Base-by-base conservation (phyloP, 2,329 filamentous ascomycete genomes). In the Talaromyces sp. region DNA sequence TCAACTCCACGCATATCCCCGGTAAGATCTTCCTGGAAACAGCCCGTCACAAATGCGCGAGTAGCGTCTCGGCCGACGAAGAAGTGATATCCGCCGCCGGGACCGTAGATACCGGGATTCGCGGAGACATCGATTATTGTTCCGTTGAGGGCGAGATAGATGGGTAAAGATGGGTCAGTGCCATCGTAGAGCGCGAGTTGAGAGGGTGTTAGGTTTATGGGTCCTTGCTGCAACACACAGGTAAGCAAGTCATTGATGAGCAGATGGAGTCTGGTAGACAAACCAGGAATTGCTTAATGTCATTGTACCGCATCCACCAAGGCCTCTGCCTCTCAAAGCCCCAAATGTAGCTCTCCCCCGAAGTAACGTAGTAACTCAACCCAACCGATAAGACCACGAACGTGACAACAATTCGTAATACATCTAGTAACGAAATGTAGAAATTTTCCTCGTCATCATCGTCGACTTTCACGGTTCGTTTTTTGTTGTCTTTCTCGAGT, bases 11-110 rank as follows among this genome's bases (percentile, higher is more conserved):
- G 86, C 76, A 97, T 81, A 80, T 99, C 95, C 3, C 90, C 85
- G 1, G 89, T 95, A 37, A 89, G 83, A 82, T 99, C 95, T 68
- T 92, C 89, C 45, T 86, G 82, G 80, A 99, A 99, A 78, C 95
- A 99, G 19, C 92, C 92, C 2, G 95, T 98, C 10, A 99, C 88
- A 78, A 93, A 99, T 22, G 89, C 92, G 58, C 95, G 89, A 14
- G 90, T 88, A 39, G 94, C 93, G 78, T 99, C 95, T 68, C 85
- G 85, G 67, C 94, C 95, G 0, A 93, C 87, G 77, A 99, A 97
- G 80, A 90, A 89, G 73, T 89, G 85, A 83, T 99, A 99, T 43
- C 87, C 88, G 4, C 93, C 95, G 33, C 92, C 93, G 0, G 93
- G 89, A 0, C 91, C 91, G 81, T 95, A 95, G 66, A 80, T 76